Evolutionary conservation across 768 basidiomycete genomes (phyloP).

Genomic region (Boletellus ananas): DNA sequence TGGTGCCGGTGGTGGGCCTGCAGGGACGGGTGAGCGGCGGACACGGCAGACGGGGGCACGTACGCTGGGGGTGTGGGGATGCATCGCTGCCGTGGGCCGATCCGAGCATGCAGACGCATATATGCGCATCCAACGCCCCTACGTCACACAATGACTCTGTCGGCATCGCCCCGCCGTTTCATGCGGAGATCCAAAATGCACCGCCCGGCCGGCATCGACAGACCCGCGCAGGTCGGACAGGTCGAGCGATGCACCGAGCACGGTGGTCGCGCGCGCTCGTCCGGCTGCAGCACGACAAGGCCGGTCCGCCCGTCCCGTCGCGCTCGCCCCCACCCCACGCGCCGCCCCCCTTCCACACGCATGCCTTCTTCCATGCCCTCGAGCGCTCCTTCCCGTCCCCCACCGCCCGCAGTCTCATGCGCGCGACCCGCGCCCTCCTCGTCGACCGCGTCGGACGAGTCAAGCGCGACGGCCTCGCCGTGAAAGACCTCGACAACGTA

Average conservation of each 20-base stretch:
- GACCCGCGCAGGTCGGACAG: conserved; percentile 13
- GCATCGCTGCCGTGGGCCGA: no score
- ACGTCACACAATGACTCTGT: no score
- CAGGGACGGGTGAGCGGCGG: no score
- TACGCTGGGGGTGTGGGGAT: no score
- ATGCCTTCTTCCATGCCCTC: conserved; percentile 67
- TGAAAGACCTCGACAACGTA: conserved; percentile 82
- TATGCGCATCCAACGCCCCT: no score
- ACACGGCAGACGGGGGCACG: no score
- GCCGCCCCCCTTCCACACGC: conserved; percentile 79
- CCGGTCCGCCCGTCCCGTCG: conserved; percentile 15
- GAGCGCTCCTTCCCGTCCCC: conserved; percentile 72
- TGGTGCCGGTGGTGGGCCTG: no score
- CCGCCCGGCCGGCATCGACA: no score
- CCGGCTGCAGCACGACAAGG: conserved; percentile 18
- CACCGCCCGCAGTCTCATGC: conserved; percentile 77
- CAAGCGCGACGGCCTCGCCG: conserved; percentile 63
- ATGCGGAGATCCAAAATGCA: no score
- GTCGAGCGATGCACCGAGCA: neutral
- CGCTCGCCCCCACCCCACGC: conserved; percentile 40
- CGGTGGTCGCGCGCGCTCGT: conserved; percentile 9
- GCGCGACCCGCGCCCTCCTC: conserved; percentile 74
- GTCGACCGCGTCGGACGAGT: conserved; percentile 74
- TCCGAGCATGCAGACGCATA: no score
- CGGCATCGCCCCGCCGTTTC: no score